Evolutionary conservation across 306 rosid genomes (phyloP), one percentile per base, ranked within the genome.

Genomic region (Medicago ruthenica): DNA sequence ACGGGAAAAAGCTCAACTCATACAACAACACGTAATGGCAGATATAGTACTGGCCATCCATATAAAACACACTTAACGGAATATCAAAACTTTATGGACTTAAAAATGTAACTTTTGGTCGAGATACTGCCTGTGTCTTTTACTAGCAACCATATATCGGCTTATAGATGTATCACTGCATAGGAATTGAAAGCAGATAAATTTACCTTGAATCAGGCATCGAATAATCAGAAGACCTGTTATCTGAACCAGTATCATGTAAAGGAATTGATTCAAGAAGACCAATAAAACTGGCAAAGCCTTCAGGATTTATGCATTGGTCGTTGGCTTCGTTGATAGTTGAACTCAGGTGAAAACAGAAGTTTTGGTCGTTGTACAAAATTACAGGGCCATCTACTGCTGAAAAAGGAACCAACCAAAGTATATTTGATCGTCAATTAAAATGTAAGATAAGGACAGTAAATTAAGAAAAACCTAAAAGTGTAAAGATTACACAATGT

Each of bases 241-340:
- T 80, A 51, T 68, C 76, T 65, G 92, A 81, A 83, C 86, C 86
- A 63, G 85, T 75, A 81, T 88, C 94, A 39, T 90, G 85, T 71
- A 94, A 85, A 86, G 98, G 98, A 80, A 94, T 87, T 62, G 97
- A 92, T 89, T 89, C 93, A 17, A 94, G 92, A 80, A 94, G 81
- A 78, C 92, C 89, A 84, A 94, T 71, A 77, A 94, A 90, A 88
- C 80, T 88, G 64, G 95, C 85, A 84, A 94, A 87, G 75, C 90
- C 93, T 85, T 89, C 97, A 54, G 96, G 90, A 81, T 87, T 92
- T 82, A 81, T 83, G 89, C 98, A 92, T 70, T 89, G 95, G 67
- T 86, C 90, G 61, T 85, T 85, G 60, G 79, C 70, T 79, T 87
- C 91, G 73, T 79, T 85, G 73, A 68, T 50, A 70, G 69, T 81